Evolutionary conservation across 257 asterid species (phyloP), one percentile per base, ranked within the genome.

Genomic region (Ballota nigra): DNA sequence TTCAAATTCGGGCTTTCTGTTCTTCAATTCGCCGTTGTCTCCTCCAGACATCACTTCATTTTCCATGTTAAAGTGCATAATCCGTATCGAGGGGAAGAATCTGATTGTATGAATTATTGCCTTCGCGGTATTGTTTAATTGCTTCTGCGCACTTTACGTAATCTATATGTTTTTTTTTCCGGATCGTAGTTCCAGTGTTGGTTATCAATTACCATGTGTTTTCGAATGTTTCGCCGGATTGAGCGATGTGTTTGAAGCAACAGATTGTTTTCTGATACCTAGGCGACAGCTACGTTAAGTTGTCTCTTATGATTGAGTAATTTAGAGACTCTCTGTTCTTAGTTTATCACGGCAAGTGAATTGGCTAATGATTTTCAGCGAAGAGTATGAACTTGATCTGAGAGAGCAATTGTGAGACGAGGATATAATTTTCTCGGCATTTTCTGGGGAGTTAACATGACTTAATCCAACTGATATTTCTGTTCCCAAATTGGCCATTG

Each of bases 81-180:
- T 59, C 38, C 41, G 76, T 18, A 26, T 60, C 19, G 40, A 3
- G 55, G 43, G 61, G 64, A 60, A 43, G 69, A 59, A 59, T 60
- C 49, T 12, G 61, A 59, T 59, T 62, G 61, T 26, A 11, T 24
- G n/a, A n/a, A n/a, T n/a, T n/a, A n/a, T n/a, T 3, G 13, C 7
- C 31, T 28, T 49, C 72, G 6, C 70, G 51, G 57, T 49, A 20
- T 20, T 69, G 3, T 41, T 67, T 38, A 45, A 10, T 57, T 16
- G 49, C 34, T 43, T 56, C 29, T 31, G n/a, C 36, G 24, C 40
- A 28, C 43, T 8, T 22, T 18, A 0, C 67, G 45, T 24, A 47
- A 58, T 69, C 58, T 47, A n/a, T 41, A 41, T 40, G 36, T 6
- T n/a, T 10, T 8, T 40, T 59, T 49, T 8, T 63, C 8, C 6